These are phyloP conservation scores for Backusella luteola DNA, from an alignment of 192 early-diverging fungal species.

Conservation along the genomic window DNA sequence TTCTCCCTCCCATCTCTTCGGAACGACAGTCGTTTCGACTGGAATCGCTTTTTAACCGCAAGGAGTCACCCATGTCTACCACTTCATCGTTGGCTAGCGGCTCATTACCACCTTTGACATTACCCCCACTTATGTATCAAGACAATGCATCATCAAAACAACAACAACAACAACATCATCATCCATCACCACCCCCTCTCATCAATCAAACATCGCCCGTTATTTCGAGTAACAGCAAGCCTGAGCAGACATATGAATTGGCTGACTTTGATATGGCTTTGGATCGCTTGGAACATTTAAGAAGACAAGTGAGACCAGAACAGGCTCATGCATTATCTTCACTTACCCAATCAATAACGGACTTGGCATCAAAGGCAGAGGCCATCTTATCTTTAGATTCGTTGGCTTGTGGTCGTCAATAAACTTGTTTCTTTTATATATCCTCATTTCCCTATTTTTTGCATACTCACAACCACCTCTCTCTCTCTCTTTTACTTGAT, in stretches of 20 bases:
- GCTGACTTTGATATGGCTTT: conserved; percentile 11
- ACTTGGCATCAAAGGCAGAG: conserved; percentile 13
- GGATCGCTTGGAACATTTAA: conserved; percentile 3
- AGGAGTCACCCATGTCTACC: not conserved
- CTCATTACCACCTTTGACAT: not conserved
- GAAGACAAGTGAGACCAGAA: conserved; percentile 21
- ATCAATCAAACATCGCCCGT: not conserved
- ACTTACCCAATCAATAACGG: conserved; percentile 4
- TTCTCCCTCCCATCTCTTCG: conserved; percentile 9
- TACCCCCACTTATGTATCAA: conserved; percentile 8
- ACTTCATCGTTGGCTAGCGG: not conserved
- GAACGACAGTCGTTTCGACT: conserved; percentile 3
- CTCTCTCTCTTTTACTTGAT: not conserved
- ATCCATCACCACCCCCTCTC: not conserved
- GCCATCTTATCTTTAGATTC: conserved; percentile 14
- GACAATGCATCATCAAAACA: not conserved
- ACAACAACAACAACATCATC: not conserved
- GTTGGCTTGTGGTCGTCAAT: conserved; percentile 6
- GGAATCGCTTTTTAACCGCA: conserved; percentile 14
- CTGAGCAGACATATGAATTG: not conserved
- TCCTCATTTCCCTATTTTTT: not conserved
- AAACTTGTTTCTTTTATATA: not conserved
- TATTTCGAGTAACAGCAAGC: not conserved
- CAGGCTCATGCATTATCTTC: conserved; percentile 19
- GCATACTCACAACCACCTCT: not conserved